Base-by-base conservation (phyloP, 805 yeast species). In the Grigorovia transvaalensis region DNA sequence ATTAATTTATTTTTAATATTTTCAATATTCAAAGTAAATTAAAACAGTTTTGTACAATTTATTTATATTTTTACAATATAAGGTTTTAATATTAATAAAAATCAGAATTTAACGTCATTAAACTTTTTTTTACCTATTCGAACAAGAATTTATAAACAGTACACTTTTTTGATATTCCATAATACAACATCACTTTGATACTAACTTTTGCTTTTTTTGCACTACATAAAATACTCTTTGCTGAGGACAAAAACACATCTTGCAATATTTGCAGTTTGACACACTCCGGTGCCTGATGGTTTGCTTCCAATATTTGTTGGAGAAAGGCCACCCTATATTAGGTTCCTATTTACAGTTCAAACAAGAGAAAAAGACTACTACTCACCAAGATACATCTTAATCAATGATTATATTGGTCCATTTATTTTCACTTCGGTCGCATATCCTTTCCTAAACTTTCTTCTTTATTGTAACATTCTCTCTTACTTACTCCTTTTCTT, bases 311-410 rank as follows among this genome's bases (percentile, higher is more conserved):
- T 46, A 40, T 29, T 46, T 35, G 35, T 19, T 18, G 43, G 27
- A 43, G 15, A 40, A 40, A 42, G 15, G 38, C 27, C 43, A 19
- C 49, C 19, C 55, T 41, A 50, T 57, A 53, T 47, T 53, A 50
- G 58, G 56, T 51, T 82, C 90, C 95, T 84, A 85, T 86, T 86
- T 83, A 81, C 80, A 84, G 30, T 46, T 53, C 73, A 89, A 87
- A 84, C 95, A 73, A 87, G 88, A 85, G 69, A 57, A 47, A 58
- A 76, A 75, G 67, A 79, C 75, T 67, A 68, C 72, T 85, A 84
- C 91, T 85, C 91, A 85, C 84, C 90, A 67, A 74, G 73, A 65
- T 75, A 70, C 57, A 66, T 60, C 48, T 51, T 52, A 45, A 46
- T 54, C 57, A 40, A 69, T 80, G 81, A 74, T 58, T 72, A 69